A percentile compares a stretch with the other conserved stretches of the same genome.
Conservation (phyloP, 2,329 filamentous ascomycete genomes). For the Penicillium crustosum region DNA sequence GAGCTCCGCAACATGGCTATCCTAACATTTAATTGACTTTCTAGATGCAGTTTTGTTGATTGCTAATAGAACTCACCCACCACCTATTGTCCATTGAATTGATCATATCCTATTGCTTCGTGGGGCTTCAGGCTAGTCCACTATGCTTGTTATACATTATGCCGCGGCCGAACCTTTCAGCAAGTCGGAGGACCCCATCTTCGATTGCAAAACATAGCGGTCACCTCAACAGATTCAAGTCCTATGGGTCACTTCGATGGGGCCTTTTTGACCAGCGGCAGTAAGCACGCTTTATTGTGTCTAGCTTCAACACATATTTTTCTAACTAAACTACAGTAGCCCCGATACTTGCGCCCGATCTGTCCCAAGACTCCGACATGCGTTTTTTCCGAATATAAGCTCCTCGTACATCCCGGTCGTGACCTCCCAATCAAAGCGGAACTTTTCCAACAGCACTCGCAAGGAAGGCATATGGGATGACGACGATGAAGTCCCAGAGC, state of each 20-base stretch:
- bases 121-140: slow-evolving; percentile 3
- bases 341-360: not conserved
- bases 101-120: not conserved
- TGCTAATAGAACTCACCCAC: not conserved
- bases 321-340: slow-evolving; percentile 3
- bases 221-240: not conserved
- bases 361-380: not conserved
- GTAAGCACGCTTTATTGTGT: slow-evolving; percentile 1
- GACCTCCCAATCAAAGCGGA: not conserved
- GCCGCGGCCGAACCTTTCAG: slow-evolving; percentile 22
- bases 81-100: not conserved
- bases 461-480: slow-evolving; percentile 7
- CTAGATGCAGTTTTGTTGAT: not conserved
- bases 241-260: not conserved
- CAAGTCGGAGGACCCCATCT: slow-evolving; percentile 20
- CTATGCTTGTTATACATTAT: slow-evolving; percentile 26
- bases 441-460: not conserved
- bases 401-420: not conserved
- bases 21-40: not conserved
- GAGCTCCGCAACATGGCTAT: slow-evolving; percentile 3
- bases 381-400: not conserved
- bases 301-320: not conserved
- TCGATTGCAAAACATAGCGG: slow-evolving; percentile 6
- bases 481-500: not conserved
- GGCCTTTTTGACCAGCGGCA: not conserved